Base-by-base conservation (phyloP, 768 basidiomycete species). In the Tylopilus vinaceipallidus region DNA sequence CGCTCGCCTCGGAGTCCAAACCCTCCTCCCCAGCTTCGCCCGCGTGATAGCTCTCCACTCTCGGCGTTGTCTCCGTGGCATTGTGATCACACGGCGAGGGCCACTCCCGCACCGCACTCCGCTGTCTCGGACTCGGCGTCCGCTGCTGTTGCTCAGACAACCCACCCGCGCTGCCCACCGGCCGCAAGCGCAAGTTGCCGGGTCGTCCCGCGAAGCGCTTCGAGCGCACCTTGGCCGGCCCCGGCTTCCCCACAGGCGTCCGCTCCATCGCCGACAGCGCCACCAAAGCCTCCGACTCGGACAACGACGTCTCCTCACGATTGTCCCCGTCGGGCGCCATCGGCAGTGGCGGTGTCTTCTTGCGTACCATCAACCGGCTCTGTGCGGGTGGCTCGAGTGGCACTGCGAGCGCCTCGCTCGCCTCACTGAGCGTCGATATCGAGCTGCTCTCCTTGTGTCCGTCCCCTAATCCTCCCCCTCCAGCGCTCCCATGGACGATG, bases 1-100 rank as follows among this genome's bases (percentile, higher is more conserved):
- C 1, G 3, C 10, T 23, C 14, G 26, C 24, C 23, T 43, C 42
- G 27, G 27, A 29, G 17, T 41, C 46, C 14, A 20, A 4, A 13
- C n/a, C 19, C 4, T n/a, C 52, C 19, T 38, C 46, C 3, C 35
- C 23, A 4, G 62, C 63, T 13, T 63, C 57, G 20, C 75, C 74
- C 13, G 27, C n/a, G n/a, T n/a, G 34, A 58, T 87, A 85, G 13
- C 59, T 72, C 19, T 71, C 59, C 17, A 78, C 79, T 47, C 71
- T 80, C 3, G 88, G 88, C 5, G 88, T 90, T 37, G 70, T 69
- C 17, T 72, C 69, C 27, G 57, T n/a, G n/a, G n/a, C 59, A 20
- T 84, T 83, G 17, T 73, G 72, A 14, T 83, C 81, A 29, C 67
- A 71, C 4, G 76, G n/a, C n/a, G n/a, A n/a, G n/a, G n/a, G 73